Conservation (phyloP, 2,329 filamentous ascomycete species). For the Fusarium torulosum region DNA sequence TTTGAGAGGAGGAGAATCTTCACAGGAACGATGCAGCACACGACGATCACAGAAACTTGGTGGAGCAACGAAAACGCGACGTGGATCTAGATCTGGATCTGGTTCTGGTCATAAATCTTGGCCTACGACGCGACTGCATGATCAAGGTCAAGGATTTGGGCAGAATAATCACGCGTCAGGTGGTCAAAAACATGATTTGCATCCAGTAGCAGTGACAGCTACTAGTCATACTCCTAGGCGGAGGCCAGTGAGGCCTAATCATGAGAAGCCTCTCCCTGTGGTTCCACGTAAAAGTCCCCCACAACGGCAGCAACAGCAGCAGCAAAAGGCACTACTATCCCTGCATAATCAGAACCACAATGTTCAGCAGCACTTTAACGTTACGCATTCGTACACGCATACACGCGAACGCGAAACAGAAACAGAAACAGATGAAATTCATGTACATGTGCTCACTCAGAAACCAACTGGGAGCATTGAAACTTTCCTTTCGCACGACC, state of each 20-base stretch:
- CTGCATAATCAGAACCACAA: conserved; percentile 26
- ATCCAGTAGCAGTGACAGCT: neutral
- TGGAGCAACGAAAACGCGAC: neutral
- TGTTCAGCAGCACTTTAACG: neutral
- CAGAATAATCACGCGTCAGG: conserved; percentile 24
- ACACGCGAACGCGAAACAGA: conserved; percentile 3
- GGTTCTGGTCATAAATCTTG: neutral
- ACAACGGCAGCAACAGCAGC: conserved; percentile 18
- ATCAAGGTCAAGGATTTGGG: neutral
- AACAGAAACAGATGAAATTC: conserved; percentile 6
- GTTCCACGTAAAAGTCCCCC: conserved; percentile 34
- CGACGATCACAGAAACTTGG: neutral
- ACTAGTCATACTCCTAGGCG: too few relatives aligned
- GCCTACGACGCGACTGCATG: neutral
- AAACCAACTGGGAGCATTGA: conserved; percentile 24
- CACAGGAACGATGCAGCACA: neutral
- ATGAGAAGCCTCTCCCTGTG: conserved; percentile 29
- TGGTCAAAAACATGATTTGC: conserved; percentile 12
- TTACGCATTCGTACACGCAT: neutral
- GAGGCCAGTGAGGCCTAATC: neutral
- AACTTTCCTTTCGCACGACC: conserved; percentile 27
- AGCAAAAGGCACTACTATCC: conserved; percentile 4
- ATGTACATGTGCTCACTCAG: conserved; percentile 4
- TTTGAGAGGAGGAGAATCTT: neutral
- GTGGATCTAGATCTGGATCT: neutral